Evolutionary conservation across 2,329 filamentous ascomycete species (phyloP), one percentile per base, ranked within the genome.

Genomic region (Exophiala xenobiotica): DNA sequence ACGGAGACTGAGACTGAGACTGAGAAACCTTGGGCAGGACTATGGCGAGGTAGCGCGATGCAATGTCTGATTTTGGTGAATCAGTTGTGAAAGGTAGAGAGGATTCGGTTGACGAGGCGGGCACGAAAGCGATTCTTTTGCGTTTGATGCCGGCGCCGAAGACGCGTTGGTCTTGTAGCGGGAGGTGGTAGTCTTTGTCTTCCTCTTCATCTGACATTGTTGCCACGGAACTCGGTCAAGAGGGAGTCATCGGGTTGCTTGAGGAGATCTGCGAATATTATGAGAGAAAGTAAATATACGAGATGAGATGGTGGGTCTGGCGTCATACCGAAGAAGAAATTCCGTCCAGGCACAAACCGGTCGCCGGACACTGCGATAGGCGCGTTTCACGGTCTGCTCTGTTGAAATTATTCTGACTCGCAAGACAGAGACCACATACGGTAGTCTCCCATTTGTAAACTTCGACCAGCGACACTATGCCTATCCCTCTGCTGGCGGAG

Each of bases 71-170:
- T 29, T 39, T 45, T 19, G 60, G 53, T 8, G 57, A 42, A 31
- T 53, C 45, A 20, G 63, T 53, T 11, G 65, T 54, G 27, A 63
- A 59, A 35, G 64, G 60, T 11, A 63, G 24, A n/a, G 45, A 29
- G 14, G 50, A 33, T 7, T 50, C 50, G 4, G 53, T 16, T 4
- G 49, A 22, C 4, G 71, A 69, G 16, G 80, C 75, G 16, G 77
- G 73, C 11, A 86, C 78, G 63, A 86, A 86, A 4, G 74, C 71
- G 37, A 86, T 77, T 46, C 71, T 74, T 68, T 80, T 83, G 59
- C 80, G 74, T 63, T 80, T 81, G 46, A 86, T 76, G n/a, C 82
- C 81, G 9, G 81, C 78, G 37, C 80, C 79, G 57, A 84, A 86
- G 50, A 79, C 76, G 9, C 77, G 75, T 60, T 83, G 81, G 53